Conservation (phyloP, 2,329 filamentous ascomycete genomes). For the Fusarium staphyleae region DNA sequence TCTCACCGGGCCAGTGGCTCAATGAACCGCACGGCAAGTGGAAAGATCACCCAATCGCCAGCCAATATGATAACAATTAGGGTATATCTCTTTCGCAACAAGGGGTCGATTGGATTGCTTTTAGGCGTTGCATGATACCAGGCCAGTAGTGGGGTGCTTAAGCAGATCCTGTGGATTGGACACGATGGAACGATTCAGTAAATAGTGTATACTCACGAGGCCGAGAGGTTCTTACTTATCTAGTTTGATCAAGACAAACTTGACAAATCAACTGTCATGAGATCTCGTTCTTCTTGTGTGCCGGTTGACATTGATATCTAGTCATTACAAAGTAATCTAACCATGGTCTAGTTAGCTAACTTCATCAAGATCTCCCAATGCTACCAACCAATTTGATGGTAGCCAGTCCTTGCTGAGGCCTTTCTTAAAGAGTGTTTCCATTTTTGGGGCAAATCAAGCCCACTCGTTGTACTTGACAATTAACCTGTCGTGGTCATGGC, state of each 20-base stretch:
- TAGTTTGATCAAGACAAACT: background rate
- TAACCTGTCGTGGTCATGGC: no score
- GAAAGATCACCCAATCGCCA: background rate
- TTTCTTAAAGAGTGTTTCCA: no score
- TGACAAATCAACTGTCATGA: no score
- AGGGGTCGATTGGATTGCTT: background rate
- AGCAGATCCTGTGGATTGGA: background rate
- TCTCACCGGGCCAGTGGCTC: background rate
- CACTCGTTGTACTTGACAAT: no score
- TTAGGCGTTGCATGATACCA: background rate
- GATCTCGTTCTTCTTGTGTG: no score
- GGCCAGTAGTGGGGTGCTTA: background rate
- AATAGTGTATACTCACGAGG: slow-evolving; percentile 16
- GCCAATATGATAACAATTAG: background rate
- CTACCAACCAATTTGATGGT: no score
- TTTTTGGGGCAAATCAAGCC: no score
- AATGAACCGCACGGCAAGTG: background rate
- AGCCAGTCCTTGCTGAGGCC: no score
- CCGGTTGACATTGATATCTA: no score
- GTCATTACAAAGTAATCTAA: no score
- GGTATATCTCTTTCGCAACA: background rate
- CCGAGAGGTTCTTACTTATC: background rate
- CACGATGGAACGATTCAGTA: background rate
- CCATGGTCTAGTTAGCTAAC: no score
- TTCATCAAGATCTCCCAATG: no score